Evolutionary conservation across 2,329 filamentous ascomycete species (phyloP).

Genomic region (Xylaria sp.): DNA sequence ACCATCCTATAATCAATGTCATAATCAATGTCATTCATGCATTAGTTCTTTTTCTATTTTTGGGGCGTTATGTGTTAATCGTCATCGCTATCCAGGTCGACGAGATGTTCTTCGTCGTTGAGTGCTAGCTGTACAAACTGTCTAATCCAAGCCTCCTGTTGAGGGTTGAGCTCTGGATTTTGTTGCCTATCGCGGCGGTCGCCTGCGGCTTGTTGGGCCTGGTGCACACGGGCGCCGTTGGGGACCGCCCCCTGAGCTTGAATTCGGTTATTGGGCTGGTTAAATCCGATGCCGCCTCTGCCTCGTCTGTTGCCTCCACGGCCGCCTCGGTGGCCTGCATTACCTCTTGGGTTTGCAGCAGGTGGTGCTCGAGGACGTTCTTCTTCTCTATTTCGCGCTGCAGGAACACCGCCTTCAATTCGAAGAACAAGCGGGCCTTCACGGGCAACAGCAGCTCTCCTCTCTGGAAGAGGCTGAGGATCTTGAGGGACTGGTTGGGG

Average conservation of each 20-base stretch:
- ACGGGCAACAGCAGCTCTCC: constrained; percentile 60
- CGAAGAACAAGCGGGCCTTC: constrained; percentile 68
- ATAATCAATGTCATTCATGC: constrained; percentile 3
- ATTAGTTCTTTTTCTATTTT: constrained; percentile 31
- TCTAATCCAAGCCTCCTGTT: constrained; percentile 63
- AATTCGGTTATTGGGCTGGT: constrained; percentile 46
- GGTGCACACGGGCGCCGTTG: constrained; percentile 12
- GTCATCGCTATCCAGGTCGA: constrained; percentile 57
- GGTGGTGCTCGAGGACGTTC: constrained; percentile 37
- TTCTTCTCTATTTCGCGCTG: constrained; percentile 40
- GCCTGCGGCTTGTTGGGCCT: constrained; percentile 37
- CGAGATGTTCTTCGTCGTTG: constrained; percentile 61
- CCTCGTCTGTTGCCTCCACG: constrained; percentile 48
- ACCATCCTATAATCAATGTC: constrained; percentile 2
- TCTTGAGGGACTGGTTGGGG: constrained; percentile 14
- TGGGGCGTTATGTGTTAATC: constrained; percentile 35
- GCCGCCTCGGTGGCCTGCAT: constrained; percentile 47
- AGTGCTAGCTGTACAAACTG: constrained; percentile 65
- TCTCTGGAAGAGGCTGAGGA: constrained; percentile 44
- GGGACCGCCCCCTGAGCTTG: constrained; percentile 43
- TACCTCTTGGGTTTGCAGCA: constrained; percentile 41
- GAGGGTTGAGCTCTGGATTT: constrained; percentile 53
- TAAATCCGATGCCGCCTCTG: constrained; percentile 38
- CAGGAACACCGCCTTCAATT: constrained; percentile 56
- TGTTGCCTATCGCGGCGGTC: constrained; percentile 41